Evolutionary conservation across 1,284 basidiomycete species (phyloP), one percentile per base, ranked within the genome.

Genomic region (Thecaphora thlaspeos): DNA sequence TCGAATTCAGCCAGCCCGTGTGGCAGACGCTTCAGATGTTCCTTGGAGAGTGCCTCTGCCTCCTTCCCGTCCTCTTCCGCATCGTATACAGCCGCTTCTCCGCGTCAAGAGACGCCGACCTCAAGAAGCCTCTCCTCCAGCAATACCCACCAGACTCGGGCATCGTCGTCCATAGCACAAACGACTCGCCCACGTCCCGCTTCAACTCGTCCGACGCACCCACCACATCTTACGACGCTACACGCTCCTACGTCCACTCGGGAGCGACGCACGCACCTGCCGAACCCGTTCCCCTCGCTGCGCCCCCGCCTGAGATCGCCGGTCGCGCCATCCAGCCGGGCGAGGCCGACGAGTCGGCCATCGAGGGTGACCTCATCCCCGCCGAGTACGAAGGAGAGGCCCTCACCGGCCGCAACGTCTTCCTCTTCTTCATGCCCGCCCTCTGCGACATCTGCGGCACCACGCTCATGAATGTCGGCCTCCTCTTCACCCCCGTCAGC

Each of bases 401-500:
- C 22, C 45, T 66, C 58, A 53, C 53, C 12, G 62, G 62, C 39
- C 56, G 52, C 19, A 51, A 54, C 2, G 53, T 62, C 22, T 46
- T 88, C 47, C 80, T 90, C 55, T 83, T 91, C 49, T 81, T 93
- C 46, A 83, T 91, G 59, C 90, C 90, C n/a, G 89, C 90, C 26
- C 80, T 83, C 38, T 92, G 88, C 79, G 91, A 93, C 80, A 85
- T 92, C 42, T 89, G 88, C 73, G 90, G 85, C 37, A 91, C 90
- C 24, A 92, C 90, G 63, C 88, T 91, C 68, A 96, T 96, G 93
- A 95, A 95, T 73, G 83, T 93, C 68, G 93, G 92, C 52, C 84
- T 97, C 47, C 84, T 97, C 43, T 91, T 94, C 79, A 94, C 91
- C 1, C 93, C 93, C 22, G 94, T 97, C 40, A 95, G 91, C 46